Evolutionary conservation across 2,329 filamentous ascomycete genomes (phyloP).

Genomic region (Stagonosporopsis vannaccii): DNA sequence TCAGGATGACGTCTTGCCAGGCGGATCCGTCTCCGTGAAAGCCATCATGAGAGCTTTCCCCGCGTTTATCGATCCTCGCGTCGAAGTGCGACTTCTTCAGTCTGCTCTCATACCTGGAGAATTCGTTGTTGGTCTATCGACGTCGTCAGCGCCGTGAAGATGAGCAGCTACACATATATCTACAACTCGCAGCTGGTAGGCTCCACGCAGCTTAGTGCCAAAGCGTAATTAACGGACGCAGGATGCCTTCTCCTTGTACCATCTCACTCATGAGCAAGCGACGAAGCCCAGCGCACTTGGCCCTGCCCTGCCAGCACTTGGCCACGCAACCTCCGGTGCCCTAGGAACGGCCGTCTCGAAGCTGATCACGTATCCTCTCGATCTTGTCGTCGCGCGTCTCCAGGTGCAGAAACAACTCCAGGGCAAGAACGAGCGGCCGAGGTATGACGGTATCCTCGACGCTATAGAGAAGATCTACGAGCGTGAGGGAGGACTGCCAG

Average conservation of each 20-base stretch:
- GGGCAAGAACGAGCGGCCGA: slow-evolving; percentile 48
- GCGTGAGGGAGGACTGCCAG: slow-evolving; percentile 71
- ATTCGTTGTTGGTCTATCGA: slow-evolving; percentile 11
- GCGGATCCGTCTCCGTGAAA: slow-evolving; percentile 32
- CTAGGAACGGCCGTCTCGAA: slow-evolving; percentile 81
- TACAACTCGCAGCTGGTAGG: slow-evolving; percentile 57
- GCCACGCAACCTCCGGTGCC: slow-evolving; percentile 82
- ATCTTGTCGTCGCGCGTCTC: slow-evolving; percentile 80
- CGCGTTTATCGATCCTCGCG: slow-evolving; percentile 23
- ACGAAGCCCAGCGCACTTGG: slow-evolving; percentile 40
- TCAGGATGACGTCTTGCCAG: slow-evolving; percentile 32
- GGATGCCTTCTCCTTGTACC: slow-evolving; percentile 54
- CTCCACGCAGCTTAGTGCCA: background rate
- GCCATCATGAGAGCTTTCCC: slow-evolving; percentile 31
- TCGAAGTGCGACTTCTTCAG: background rate
- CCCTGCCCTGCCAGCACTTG: slow-evolving; percentile 72
- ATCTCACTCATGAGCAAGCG: slow-evolving; percentile 49
- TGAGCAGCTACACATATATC: slow-evolving; percentile 37
- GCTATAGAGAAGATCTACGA: slow-evolving; percentile 74
- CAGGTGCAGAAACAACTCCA: slow-evolving; percentile 75
- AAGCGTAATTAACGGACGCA: slow-evolving; percentile 23
- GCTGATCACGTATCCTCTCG: slow-evolving; percentile 79
- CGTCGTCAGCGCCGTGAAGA: slow-evolving; percentile 22
- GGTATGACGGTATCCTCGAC: slow-evolving; percentile 72
- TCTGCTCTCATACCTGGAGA: background rate